Evolutionary conservation across 1,284 basidiomycete genomes (phyloP).

Genomic region (Neonothopanus nambi): DNA sequence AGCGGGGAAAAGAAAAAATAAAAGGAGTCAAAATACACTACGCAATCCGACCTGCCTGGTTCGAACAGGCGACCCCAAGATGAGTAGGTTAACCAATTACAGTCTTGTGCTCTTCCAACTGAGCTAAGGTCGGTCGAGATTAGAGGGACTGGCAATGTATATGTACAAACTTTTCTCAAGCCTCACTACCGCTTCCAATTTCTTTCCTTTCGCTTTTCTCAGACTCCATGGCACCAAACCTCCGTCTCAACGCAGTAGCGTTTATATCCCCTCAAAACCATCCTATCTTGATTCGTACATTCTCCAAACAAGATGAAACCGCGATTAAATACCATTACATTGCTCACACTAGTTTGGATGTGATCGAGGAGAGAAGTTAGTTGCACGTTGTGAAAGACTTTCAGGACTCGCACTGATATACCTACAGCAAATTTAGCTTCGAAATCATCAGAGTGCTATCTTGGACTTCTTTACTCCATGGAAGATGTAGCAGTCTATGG

Average conservation of each 20-base stretch:
- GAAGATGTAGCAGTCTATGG: conserved; percentile 84
- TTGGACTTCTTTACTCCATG: conserved; percentile 76
- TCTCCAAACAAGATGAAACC: conserved; percentile 63
- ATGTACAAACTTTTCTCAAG: too few relatives aligned
- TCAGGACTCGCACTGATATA: conserved; percentile 8
- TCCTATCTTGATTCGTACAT: conserved; percentile 74
- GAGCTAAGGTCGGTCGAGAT: conserved; percentile 46
- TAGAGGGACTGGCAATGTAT: too few relatives aligned
- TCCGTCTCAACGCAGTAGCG: conserved; percentile 74
- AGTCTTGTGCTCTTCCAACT: conserved; percentile 50
- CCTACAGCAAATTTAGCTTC: conserved; percentile 44
- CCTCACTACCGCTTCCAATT: too few relatives aligned
- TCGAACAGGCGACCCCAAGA: conserved; percentile 18
- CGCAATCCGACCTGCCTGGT: conserved; percentile 19
- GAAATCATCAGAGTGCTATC: conserved; percentile 71
- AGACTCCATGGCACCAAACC: conserved; percentile 55
- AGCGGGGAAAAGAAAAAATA: too few relatives aligned
- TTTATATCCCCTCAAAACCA: conserved; percentile 81
- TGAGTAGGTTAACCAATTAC: conserved; percentile 29
- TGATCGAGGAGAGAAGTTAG: conserved; percentile 74
- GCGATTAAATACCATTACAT: conserved; percentile 79
- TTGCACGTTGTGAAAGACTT: not conserved
- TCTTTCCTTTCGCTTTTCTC: too few relatives aligned
- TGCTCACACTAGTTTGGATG: conserved; percentile 77
- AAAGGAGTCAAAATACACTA: too few relatives aligned